Base-by-base conservation (phyloP, 2,329 filamentous ascomycete genomes). In the Colletotrichum camelliae region DNA sequence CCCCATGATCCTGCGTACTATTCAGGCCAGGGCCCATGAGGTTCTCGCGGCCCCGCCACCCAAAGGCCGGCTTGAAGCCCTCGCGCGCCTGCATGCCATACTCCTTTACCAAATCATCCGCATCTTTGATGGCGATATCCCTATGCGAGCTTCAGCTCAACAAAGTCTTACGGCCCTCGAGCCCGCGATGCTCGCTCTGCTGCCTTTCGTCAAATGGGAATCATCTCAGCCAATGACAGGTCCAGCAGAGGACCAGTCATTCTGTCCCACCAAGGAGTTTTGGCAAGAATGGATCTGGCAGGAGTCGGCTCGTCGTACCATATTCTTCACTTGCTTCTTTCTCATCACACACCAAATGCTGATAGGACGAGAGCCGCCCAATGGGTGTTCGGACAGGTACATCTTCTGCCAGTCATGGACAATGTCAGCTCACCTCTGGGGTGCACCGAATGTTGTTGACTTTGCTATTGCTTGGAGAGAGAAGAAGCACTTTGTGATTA, bases 251-350 rank as follows among this genome's bases (percentile, higher is more conserved):
- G 66, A 83, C 18, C 82, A 82, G 72, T 82, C 86, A 0, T 78
- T 89, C 5, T 84, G 84, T 12, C 82, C 85, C 1, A 85, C 86
- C 2, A 84, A 83, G 21, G 77, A 83, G 1, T 88, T 88, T 60
- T 92, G 90, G 90, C 80, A 82, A 9, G 82, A 84, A 2, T 92
- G 88, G 88, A 81, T 90, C 4, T 83, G 91, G 24, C 85, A 89
- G 13, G 90, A 92, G 79, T 91, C 89, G 1, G 83, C 87, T 1
- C 85, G 89, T 4, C 87, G 90, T 18, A 91, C 90, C 0, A 82
- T 89, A 1, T 81, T 91, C 2, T 82, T 89, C 15, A 80, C 86
- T 0, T 88, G 88, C 76, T 89, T 88, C 58, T 84, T 91, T 68
- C 67, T 85, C 21, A 83, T 86, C 62, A 76, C 81, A 15, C 85